Base-by-base conservation (phyloP, 805 yeast genomes). In the Ogataea paraovalis region DNA sequence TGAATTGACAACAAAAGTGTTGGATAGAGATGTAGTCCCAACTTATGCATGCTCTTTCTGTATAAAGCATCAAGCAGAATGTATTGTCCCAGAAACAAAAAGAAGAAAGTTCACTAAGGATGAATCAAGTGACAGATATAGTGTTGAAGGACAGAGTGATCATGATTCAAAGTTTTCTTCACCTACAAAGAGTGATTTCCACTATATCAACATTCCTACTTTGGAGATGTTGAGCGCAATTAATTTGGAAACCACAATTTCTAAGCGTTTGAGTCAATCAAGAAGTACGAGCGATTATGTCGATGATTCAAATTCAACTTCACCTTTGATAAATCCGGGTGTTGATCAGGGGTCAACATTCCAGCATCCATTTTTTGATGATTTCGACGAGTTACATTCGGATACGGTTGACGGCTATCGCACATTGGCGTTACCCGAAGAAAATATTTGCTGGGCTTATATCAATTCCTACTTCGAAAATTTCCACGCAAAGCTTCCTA, bases 401-500 rank as follows among this genome's bases (percentile, higher is more conserved):
- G 18, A 18, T 8, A 28, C 16, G 34, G 18, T 39, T 16, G 42
- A 36, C 5, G 34, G 33, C 13, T 5, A 19, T 9, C 36, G 32
- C 8, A 19, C 22, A 2, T 83, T 85, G 57, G 63, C 79, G 42
- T 63, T 85, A 27, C 91, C 91, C 1, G 74, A 78, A 14, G 65
- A 72, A 38, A 79, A 74, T 19, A 66, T 84, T 20, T 74, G 83
- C 46, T 77, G 76, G 51, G 85, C 79, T 51, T 65, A 85, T 48
- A 71, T 85, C 37, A 72, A 77, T 40, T 67, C 75, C 45, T 85
- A 74, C 64, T 85, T 85, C 54, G 76, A 72, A 41, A 76, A 75
- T 52, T 75, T 83, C 30, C 87, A 85, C 56, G 89, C 90, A 1
- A 56, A 75, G 27, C 75, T 83, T 63, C 92, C 92, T 9, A 75